A percentile compares a stretch with the other conserved stretches of the same genome.
These are phyloP conservation scores for Albugo laibachii DNA, from an alignment of 352 stramenopile genomes.

Conservation along the genomic window DNA sequence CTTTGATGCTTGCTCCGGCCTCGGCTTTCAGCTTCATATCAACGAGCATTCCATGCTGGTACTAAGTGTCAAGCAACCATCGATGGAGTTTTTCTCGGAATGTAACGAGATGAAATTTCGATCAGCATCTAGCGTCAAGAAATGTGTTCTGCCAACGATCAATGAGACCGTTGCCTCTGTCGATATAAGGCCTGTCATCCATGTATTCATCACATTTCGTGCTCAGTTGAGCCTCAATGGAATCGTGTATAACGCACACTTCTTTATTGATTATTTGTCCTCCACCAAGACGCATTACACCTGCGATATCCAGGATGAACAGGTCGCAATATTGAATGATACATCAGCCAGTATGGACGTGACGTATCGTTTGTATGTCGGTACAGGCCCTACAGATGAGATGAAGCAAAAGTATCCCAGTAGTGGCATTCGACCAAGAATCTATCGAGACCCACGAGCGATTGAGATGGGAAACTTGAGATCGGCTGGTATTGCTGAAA, in stretches of 20 bases:
- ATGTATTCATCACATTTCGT: slow-evolving; percentile 26
- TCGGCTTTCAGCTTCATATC: slow-evolving; percentile 48
- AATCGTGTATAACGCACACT: too few species aligned
- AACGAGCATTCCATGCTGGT: slow-evolving; percentile 26
- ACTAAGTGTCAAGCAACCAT: slow-evolving; percentile 41
- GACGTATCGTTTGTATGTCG: slow-evolving; percentile 9
- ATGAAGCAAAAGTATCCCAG: slow-evolving; percentile 6
- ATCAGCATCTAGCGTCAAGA: slow-evolving; percentile 11
- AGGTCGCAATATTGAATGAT: slow-evolving; percentile 2
- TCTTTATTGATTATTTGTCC: too few species aligned
- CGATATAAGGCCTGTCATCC: slow-evolving; percentile 27
- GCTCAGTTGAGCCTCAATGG: too few species aligned
- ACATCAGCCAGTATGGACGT: slow-evolving; percentile 14
- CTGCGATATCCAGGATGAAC: too few species aligned
- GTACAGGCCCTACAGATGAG: slow-evolving; percentile 9
- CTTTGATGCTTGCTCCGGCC: slow-evolving; percentile 33
- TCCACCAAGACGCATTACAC: too few species aligned
- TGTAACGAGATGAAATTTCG: slow-evolving; percentile 37
- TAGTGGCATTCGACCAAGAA: slow-evolving; percentile 2
- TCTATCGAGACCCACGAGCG: slow-evolving; percentile 6
- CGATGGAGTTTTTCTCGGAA: slow-evolving; percentile 13
- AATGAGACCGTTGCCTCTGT: slow-evolving; percentile 4
- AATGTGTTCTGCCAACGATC: slow-evolving; percentile 16
- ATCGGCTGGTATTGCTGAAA: not conserved
- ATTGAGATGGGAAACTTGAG: too few species aligned